Percentiles rank a stretch among this genome's conserved stretches.
phyloP scores from a whole-genome alignment of 768 basidiomycete species.

The Pulveroboletus ravenelii region DNA sequence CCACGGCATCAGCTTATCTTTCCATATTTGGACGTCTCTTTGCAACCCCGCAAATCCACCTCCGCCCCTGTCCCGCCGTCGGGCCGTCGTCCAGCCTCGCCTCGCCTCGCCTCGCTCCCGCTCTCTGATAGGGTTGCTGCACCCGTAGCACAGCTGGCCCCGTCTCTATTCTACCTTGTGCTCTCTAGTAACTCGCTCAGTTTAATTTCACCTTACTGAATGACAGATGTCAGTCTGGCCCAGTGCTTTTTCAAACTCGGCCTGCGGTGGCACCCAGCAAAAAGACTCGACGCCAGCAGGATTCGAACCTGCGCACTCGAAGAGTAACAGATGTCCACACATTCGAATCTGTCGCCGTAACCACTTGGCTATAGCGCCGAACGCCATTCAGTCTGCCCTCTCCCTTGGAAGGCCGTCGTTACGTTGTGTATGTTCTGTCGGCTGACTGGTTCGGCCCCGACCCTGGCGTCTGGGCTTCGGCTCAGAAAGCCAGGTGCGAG shows the following conservation, averaged over 20 bases:
- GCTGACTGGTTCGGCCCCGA: neutral
- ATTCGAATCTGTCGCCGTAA: conserved; percentile 76
- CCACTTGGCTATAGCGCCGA: conserved; percentile 66
- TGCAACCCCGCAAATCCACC: conserved; percentile 11
- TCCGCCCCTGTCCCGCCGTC: neutral
- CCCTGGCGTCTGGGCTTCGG: neutral
- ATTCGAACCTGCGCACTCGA: conserved; percentile 66
- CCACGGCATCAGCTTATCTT: conserved; percentile 12
- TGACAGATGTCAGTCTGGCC: neutral
- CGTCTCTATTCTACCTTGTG: too few relatives aligned
- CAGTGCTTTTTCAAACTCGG: neutral
- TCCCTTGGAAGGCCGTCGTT: neutral
- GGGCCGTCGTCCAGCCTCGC: too few relatives aligned
- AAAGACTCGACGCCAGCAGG: conserved; percentile 54
- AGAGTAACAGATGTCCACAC: conserved; percentile 50
- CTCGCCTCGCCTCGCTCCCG: too few relatives aligned
- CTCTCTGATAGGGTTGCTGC: too few relatives aligned
- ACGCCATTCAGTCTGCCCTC: too few relatives aligned
- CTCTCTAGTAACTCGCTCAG: neutral
- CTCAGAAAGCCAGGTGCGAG: too few relatives aligned
- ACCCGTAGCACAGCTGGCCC: too few relatives aligned
- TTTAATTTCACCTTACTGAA: neutral
- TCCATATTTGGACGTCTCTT: conserved; percentile 9
- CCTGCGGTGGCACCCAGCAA: neutral
- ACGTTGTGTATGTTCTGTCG: neutral